Evolutionary conservation across 208 protist species (phyloP), one percentile per base, ranked within the genome.

Genomic region (Crithidia expoeki): DNA sequence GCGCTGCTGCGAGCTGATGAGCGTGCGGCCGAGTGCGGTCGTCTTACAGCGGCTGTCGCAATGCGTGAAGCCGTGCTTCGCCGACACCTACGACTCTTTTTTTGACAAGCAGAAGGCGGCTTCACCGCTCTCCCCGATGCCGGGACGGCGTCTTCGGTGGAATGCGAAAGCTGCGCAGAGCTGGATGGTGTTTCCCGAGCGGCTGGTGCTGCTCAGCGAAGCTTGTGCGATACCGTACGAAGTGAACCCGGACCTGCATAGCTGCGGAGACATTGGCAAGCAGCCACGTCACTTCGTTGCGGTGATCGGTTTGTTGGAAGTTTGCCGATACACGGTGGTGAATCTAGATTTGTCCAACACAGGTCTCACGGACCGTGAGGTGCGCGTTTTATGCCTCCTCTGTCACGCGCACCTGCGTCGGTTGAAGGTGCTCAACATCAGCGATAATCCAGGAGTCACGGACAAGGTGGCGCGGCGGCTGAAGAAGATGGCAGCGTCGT

Each of bases 351-450:
- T 83, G 4, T 50, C 74, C 17, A 72, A 61, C 19, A 73, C 58
- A 5, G 53, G 56, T 14, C 36, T 85, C 28, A 65, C 44, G 19
- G 67, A 80, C 32, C 38, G 58, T 27, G 72, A 78, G 34, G 69
- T 71, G 3, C 50, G 55, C 10, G 71, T 80, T 21, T 49, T 87
- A 11, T 69, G 72, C 25, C 51, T 80, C 9, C 68, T 90, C 32
- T 89, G 84, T 47, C 68, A 75, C 36, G 83, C 83, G 1, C 69
- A 87, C 53, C 66, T 88, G 42, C 65, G 72, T 1, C 59, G 63
- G 5, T 33, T 92, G 25, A 49, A 68, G 27, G 42, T 66, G 32
- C 76, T 86, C 14, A 67, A 81, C 46, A 40, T 85, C 27, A 64
- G 66, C 56, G 32, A 66, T 42, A 86, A 90, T 51, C 51, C 40